Base-by-base conservation (phyloP, 495 filamentous ascomycete species). In the Endocarpon pusillum region DNA sequence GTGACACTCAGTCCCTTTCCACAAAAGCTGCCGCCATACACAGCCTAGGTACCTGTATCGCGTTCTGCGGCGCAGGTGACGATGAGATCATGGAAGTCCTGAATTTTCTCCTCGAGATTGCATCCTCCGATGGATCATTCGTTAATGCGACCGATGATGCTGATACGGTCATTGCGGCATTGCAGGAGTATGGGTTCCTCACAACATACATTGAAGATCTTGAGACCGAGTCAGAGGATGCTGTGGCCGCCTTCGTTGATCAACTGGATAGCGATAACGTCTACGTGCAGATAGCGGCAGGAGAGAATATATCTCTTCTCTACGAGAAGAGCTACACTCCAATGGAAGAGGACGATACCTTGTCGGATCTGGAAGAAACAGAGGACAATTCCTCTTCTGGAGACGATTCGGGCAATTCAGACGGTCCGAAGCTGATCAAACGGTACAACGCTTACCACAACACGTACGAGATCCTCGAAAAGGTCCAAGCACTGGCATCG, bases 151-250 rank as follows among this genome's bases (percentile, higher is more conserved):
- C 59, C 8, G 86, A 94, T 43, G 77, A 73, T 40, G 69, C 66
- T 1, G 64, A 58, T 7, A 73, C 85, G n/a, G 86, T 97, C 11
- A 65, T 71, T 2, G 83, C 87, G 0, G 85, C 87, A 2, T 64
- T 91, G 3, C 73, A 82, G 44, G 78, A 80, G 41, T 94, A 85
- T 85, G 86, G 82, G 8, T 81, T 84, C 42, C 64, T 93, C 7
- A 81, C 78, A 8, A 91, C 80, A 7, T 71, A 78, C 27, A 52
- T 92, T 21, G 82, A 93, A 3, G 82, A 93, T 41, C 60, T 93
- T 20, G 72, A 83, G 44, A 64, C 61, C 4, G 65, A 79, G 31
- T 82, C 75, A 35, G 77, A 81, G 32, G 59, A 67, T 3, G 75
- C 80, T 7, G 75, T 93, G 45, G 79, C 92, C 35, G 77, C 78